Conservation (phyloP, 768 basidiomycete species). For the Boletus barrowsii region DNA sequence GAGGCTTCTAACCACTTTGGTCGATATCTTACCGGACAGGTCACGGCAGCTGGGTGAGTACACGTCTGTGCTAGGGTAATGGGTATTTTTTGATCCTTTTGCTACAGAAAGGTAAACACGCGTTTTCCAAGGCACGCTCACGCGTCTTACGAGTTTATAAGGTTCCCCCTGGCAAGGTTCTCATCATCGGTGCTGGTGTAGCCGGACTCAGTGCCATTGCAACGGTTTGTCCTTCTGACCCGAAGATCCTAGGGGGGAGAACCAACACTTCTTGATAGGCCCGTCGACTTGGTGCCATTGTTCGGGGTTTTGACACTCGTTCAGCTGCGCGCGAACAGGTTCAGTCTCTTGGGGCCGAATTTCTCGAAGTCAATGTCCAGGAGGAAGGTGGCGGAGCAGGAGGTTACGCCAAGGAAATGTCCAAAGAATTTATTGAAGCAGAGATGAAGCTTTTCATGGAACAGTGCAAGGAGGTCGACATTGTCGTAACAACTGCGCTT, state of each 20-base stretch:
- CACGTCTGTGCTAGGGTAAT: slow-evolving; percentile 1
- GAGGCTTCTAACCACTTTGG: slow-evolving; percentile 90
- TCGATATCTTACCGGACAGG: slow-evolving; percentile 86
- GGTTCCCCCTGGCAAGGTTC: slow-evolving; percentile 84
- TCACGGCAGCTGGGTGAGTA: slow-evolving; percentile 83
- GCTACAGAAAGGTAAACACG: slow-evolving; percentile 40
- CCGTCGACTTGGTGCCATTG: slow-evolving; percentile 80
- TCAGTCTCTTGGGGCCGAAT: slow-evolving; percentile 86
- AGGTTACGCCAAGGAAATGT: slow-evolving; percentile 90
- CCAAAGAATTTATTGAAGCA: slow-evolving; percentile 83
- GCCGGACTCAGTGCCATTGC: slow-evolving; percentile 87
- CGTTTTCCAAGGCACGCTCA: background rate
- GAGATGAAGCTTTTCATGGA: slow-evolving; percentile 88
- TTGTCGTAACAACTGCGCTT: slow-evolving; percentile 82
- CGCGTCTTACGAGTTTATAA: slow-evolving; percentile 32
- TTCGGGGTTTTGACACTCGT: slow-evolving; percentile 85
- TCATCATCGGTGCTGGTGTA: slow-evolving; percentile 87
- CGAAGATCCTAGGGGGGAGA: background rate
- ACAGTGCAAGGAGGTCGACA: slow-evolving; percentile 87
- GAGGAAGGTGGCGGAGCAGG: slow-evolving; percentile 83
- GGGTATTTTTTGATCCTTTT: slow-evolving; percentile 4
- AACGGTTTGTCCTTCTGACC: slow-evolving; percentile 47
- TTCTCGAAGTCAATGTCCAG: slow-evolving; percentile 74
- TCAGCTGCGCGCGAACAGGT: slow-evolving; percentile 86
- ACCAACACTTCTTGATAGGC: slow-evolving; percentile 44